Base-by-base conservation (phyloP, 805 yeast genomes). In the Metschnikowia proteae region DNA sequence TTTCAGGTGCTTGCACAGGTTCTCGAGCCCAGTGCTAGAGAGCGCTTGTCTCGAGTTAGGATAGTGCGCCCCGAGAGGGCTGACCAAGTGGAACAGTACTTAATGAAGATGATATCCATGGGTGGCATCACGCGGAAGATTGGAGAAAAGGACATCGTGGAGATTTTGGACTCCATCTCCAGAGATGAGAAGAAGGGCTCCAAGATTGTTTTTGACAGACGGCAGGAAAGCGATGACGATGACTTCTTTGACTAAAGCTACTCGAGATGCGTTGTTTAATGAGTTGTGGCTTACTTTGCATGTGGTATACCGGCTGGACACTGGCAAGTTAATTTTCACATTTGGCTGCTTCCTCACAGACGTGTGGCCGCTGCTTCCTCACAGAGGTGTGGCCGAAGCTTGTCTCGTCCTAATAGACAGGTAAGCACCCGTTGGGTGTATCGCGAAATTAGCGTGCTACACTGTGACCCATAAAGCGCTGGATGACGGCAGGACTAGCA, bases 11-110 rank as follows among this genome's bases (percentile, higher is more conserved):
- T 89, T 47, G 76, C 88, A 6, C 92, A 86, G 55, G 78, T 89
- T 22, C 73, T 94, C 39, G 88, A 87, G 48, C 83, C 92, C 8
- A 80, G 78, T 45, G 99, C 98, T 0, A 76, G 95, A 41, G 97
- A 92, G 61, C 76, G 99, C 50, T 74, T 92, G 40, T 81, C 91
- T 17, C 75, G 99, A 50, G 95, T 92, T 17, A 73, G 89, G 28
- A 78, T 94, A 63, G 99, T 92, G 38, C 81, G 91, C 61, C 95
- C 95, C 2, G 98, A 94, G 46, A 75, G 97, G 48, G 98, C 96
- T 1, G 78, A 79, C 45, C 87, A 90, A 3, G 97, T 90, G 10
- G 97, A 92, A 60, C 82, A 84, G 53, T 82, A 92, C 58, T 70
- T 92, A 39, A 68, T 86, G 27, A 81, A 83, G 57, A 68, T 92